These are phyloP conservation scores for Eimeria tenella DNA, from an alignment of 169 alveolate genomes.

Conservation along the genomic window DNA sequence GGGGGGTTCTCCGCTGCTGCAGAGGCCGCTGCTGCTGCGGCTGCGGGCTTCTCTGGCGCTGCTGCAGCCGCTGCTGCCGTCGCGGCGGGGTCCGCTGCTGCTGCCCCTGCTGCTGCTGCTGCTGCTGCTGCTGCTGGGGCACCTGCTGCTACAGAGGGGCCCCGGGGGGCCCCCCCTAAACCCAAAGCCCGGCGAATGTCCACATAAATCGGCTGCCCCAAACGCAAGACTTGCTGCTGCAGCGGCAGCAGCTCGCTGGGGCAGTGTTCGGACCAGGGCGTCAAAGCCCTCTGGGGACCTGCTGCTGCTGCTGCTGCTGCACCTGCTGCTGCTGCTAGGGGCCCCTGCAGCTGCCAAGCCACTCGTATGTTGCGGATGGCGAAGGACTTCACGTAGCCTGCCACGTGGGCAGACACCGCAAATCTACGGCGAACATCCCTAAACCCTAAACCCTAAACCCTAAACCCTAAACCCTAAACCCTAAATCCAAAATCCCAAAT, in stretches of 20 bases:
- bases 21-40: conserved; percentile 14
- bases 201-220: conserved; percentile 60
- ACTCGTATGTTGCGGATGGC: conserved; percentile 60
- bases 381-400: conserved; percentile 64
- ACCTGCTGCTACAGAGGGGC: too few relatives aligned
- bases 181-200: not conserved
- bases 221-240: conserved; percentile 56
- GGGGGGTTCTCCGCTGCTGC: not conserved
- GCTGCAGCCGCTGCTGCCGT: not conserved
- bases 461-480: not conserved
- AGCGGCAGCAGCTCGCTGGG: conserved; percentile 47
- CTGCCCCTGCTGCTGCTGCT: not conserved
- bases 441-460: not conserved
- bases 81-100: not conserved
- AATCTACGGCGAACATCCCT: not conserved
- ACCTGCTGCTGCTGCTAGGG: conserved; percentile 5
- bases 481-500: not conserved
- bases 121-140: not conserved
- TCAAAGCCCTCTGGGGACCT: not conserved
- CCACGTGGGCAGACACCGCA: not conserved
- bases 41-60: not conserved
- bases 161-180: not conserved
- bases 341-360: conserved; percentile 56
- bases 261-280: conserved; percentile 17
- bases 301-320: conserved; percentile 19